Conservation (phyloP, 192 early-diverging fungal species). For the Backusella luteola region DNA sequence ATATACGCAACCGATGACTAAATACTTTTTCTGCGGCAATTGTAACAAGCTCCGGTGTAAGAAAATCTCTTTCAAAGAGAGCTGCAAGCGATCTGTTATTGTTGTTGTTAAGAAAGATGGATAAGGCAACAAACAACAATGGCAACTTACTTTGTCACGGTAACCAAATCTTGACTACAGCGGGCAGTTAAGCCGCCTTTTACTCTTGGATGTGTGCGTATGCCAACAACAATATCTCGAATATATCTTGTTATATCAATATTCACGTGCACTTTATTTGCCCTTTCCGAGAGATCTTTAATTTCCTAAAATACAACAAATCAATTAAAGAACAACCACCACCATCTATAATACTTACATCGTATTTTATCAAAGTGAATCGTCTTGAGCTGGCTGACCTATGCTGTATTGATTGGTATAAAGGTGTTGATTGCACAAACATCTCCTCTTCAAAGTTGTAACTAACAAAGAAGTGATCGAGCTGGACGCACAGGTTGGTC, state of each 20-base stretch:
- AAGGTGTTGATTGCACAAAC: slow-evolving; percentile 1
- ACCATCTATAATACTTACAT: slow-evolving; percentile 7
- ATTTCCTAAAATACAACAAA: slow-evolving; percentile 40
- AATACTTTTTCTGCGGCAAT: slow-evolving; percentile 60
- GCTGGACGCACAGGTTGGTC: neutral
- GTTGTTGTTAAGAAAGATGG: neutral
- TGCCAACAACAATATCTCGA: slow-evolving; percentile 56
- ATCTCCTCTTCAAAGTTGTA: slow-evolving; percentile 29
- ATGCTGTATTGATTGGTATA: neutral
- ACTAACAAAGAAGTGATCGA: slow-evolving; percentile 33
- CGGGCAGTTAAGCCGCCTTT: slow-evolving; percentile 53
- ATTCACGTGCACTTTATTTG: slow-evolving; percentile 44
- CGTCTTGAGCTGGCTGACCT: neutral
- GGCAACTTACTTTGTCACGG: slow-evolving; percentile 42
- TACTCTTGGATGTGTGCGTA: slow-evolving; percentile 54
- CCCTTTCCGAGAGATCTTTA: slow-evolving; percentile 41
- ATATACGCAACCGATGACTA: slow-evolving; percentile 44
- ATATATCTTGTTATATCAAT: slow-evolving; percentile 56
- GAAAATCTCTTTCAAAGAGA: slow-evolving; percentile 47
- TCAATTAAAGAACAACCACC: neutral
- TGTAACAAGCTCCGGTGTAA: slow-evolving; percentile 52
- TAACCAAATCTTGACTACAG: slow-evolving; percentile 48
- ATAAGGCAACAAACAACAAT: too few species aligned
- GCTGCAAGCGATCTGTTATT: slow-evolving; percentile 43
- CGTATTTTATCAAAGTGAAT: slow-evolving; percentile 7